phyloP scores from a whole-genome alignment of 2,329 filamentous ascomycete species.

The Fusarium illudens region DNA sequence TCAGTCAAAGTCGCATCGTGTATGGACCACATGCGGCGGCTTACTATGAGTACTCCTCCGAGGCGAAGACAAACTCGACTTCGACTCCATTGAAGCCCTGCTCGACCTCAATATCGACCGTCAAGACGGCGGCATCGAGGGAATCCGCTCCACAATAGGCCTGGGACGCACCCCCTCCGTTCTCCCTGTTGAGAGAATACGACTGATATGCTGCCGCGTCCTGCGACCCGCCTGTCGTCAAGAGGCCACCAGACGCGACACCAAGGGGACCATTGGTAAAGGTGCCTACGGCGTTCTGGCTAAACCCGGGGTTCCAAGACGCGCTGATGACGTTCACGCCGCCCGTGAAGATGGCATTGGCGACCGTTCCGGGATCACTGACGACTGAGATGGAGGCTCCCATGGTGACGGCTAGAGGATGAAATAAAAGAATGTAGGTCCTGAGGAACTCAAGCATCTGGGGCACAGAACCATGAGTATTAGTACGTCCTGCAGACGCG shows the following conservation, averaged over 20 bases:
- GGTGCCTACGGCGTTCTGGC: slow-evolving; percentile 59
- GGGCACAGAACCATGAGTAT: neutral
- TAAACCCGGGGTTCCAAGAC: neutral
- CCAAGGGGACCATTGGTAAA: neutral
- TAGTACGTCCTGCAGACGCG: neutral
- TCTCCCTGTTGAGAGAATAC: neutral
- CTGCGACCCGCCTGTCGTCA: neutral
- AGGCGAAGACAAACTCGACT: neutral
- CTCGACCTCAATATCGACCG: neutral
- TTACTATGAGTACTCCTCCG: neutral
- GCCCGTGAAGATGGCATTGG: neutral
- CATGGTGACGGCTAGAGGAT: neutral
- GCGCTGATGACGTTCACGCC: neutral
- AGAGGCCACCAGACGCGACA: neutral
- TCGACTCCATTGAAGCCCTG: neutral
- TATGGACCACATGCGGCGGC: neutral
- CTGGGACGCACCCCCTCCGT: neutral
- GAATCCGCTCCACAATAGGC: neutral
- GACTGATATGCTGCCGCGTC: neutral
- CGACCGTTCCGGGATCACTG: neutral
- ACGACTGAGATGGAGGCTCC: neutral
- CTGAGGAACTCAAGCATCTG: neutral
- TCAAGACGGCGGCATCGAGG: neutral
- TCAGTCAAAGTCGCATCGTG: neutral
- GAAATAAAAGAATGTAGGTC: neutral